Evolutionary conservation across 169 alveolate genomes (phyloP), one percentile per base, ranked within the genome.

Genomic region (Plasmodium knowlesi): DNA sequence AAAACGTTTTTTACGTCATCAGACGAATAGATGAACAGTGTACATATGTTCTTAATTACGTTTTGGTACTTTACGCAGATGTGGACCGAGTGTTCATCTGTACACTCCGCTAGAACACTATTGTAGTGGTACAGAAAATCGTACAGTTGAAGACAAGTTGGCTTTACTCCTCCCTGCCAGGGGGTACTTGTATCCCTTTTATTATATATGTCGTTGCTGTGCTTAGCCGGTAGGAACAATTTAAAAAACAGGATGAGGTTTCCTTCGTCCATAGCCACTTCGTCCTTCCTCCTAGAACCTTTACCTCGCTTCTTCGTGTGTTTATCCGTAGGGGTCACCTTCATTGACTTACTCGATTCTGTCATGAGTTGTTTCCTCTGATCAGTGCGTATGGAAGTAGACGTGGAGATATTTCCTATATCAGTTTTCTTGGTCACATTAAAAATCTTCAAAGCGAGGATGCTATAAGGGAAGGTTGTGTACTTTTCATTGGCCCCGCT

Each of bases 41-140:
- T 90, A 25, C 28, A 67, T 41, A 79, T 90, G 5, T 28, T 41
- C 70, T 61, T 79, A 22, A 90, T 50, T 2, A 71, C 28, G 39
- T 70, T 41, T 5, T 81, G 82, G 70, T 19, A 90, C 19, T 90
- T 90, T 81, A 90, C 46, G 54, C 94, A 90, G 3, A 90, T 32
- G 34, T 34, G 73, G 5, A 90, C 79, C 14, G 83, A 28, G 16
- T 90, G 71, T 19, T 25, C 73, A 19, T 90, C 14, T 30, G 71
- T 5, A 34, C 84, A 61, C 22, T 81, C 92, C 8, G 41, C 67
- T 28, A 90, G 5, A 12, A 90, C 46, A 22, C 72, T 90, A 28
- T 81, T 90, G 82, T 76, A 90, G 30, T 28, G 12, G 53, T 67
- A 90, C 8, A 90, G 14, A 43, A 90, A 74, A 41, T 90, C 89